These are phyloP conservation scores for Trypanosoma cruzi DNA, from an alignment of 208 protist genomes.

Conservation along the genomic window DNA sequence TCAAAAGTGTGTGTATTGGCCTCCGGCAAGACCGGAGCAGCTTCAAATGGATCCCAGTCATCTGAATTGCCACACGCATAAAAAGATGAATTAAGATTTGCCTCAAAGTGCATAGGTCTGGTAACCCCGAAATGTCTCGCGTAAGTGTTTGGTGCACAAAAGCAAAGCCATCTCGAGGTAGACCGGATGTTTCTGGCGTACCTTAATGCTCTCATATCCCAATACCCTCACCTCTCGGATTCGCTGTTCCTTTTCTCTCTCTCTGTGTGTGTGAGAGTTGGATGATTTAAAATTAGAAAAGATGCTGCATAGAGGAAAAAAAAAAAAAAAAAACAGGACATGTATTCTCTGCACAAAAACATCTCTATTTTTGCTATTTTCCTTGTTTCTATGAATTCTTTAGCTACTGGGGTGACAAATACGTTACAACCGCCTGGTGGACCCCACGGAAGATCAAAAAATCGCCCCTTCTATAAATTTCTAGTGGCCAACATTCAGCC, in stretches of 20 bases:
- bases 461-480: neutral
- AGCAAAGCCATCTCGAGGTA: neutral
- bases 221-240: constrained; percentile 17
- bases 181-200: constrained; percentile 14
- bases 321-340: neutral
- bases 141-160: neutral
- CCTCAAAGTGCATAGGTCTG: constrained; percentile 9
- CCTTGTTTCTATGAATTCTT: neutral
- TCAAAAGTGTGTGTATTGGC: neutral
- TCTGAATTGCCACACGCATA: neutral
- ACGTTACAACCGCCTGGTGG: neutral
- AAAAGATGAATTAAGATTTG: neutral
- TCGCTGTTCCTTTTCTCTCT: constrained; percentile 15
- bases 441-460: constrained; percentile 26
- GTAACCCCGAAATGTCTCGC: constrained; percentile 6
- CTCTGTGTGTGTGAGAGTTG: neutral
- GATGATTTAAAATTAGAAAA: constrained; percentile 36
- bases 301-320: neutral
- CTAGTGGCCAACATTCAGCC: neutral
- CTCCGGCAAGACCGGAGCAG: constrained; percentile 2
- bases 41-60: constrained; percentile 13
- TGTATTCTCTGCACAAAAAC: neutral
- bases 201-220: constrained; percentile 24
- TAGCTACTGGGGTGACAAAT: neutral
- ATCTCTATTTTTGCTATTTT: neutral